These are phyloP conservation scores for Atkinsonella hypoxylon DNA, from an alignment of 2,329 filamentous ascomycete species.

Conservation along the genomic window DNA sequence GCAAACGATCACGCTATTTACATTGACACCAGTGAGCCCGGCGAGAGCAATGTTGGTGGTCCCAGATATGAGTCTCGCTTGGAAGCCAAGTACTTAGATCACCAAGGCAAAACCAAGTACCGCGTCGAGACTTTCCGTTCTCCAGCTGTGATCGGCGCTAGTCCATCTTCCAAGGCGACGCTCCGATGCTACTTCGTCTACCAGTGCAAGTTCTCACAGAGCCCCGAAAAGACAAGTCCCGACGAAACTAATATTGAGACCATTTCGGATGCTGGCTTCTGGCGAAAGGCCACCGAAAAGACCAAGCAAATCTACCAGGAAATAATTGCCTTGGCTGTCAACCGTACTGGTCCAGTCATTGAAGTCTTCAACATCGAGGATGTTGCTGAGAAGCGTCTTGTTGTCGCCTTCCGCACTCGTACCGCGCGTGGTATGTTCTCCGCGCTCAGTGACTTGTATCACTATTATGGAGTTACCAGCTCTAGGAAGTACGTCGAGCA, in stretches of 20 bases:
- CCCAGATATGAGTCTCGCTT: slow-evolving; percentile 91
- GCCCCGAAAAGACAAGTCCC: slow-evolving; percentile 54
- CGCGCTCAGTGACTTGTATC: slow-evolving; percentile 88
- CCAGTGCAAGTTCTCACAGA: slow-evolving; percentile 79
- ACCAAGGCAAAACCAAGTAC: slow-evolving; percentile 62
- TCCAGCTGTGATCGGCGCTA: slow-evolving; percentile 61
- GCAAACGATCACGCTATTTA: slow-evolving; percentile 91
- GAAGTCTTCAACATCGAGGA: slow-evolving; percentile 95
- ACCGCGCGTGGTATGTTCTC: slow-evolving; percentile 92
- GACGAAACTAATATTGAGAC: slow-evolving; percentile 82
- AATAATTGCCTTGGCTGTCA: slow-evolving; percentile 76
- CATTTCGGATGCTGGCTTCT: slow-evolving; percentile 85
- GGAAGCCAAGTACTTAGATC: slow-evolving; percentile 89
- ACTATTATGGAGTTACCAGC: slow-evolving; percentile 95
- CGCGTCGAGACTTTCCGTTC: slow-evolving; percentile 97
- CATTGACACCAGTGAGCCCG: slow-evolving; percentile 92
- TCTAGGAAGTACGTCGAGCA: slow-evolving; percentile 97
- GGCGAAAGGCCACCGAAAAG: slow-evolving; percentile 91
- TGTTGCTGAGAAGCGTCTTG: slow-evolving; percentile 81
- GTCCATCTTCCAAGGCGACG: slow-evolving; percentile 60
- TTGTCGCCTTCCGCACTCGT: slow-evolving; percentile 87
- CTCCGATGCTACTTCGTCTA: slow-evolving; percentile 98
- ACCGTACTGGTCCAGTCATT: slow-evolving; percentile 84
- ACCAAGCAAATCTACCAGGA: slow-evolving; percentile 94
- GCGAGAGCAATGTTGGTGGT: slow-evolving; percentile 61